These are phyloP conservation scores for Plasmodium vivax DNA, from an alignment of 169 alveolate species.

Conservation along the genomic window DNA sequence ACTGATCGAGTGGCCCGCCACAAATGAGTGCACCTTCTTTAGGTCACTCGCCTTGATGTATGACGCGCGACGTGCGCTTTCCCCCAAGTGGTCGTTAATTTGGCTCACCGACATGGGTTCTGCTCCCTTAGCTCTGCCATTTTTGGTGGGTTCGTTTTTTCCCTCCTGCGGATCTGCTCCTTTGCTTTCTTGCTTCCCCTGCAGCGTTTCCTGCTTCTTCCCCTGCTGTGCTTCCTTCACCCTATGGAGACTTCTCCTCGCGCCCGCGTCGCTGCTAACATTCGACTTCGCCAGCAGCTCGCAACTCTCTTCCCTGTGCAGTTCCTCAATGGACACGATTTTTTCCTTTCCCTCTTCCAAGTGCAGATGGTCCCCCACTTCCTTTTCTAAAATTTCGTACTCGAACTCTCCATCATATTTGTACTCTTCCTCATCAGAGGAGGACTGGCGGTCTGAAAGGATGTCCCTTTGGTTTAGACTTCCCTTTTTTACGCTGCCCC, in stretches of 20 bases:
- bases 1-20: background rate
- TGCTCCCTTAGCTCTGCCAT: background rate
- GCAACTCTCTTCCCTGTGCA: constrained; percentile 6
- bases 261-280: background rate
- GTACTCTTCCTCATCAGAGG: constrained; percentile 8
- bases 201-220: background rate
- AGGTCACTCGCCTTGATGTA: background rate
- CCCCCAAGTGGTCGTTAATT: background rate
- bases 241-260: background rate
- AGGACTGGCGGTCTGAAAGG: background rate
- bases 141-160: background rate
- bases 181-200: background rate
- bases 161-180: background rate
- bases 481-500: background rate
- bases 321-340: background rate
- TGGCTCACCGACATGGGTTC: background rate
- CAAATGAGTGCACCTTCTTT: background rate
- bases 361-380: constrained; percentile 47
- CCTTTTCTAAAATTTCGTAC: constrained; percentile 26
- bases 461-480: background rate
- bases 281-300: background rate
- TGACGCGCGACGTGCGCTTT: background rate
- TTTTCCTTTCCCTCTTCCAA: constrained; percentile 12
- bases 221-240: background rate
- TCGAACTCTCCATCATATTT: constrained; percentile 24